A percentile compares a stretch with the other conserved stretches of the same genome.
phyloP scores from a whole-genome alignment of 768 basidiomycete species.

The Termitomyces heimii region DNA sequence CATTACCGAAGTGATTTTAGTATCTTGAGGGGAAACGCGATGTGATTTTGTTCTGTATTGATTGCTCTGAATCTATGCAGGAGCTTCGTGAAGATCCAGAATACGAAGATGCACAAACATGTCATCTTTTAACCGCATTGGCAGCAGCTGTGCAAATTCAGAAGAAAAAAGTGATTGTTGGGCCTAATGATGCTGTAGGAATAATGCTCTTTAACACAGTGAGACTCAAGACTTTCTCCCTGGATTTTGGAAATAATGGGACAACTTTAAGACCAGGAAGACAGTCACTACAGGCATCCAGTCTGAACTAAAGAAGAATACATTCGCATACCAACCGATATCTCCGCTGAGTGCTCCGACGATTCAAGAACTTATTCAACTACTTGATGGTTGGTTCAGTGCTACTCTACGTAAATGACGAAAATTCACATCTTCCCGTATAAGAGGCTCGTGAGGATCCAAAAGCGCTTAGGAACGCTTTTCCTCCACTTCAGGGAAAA shows the following conservation, averaged over 20 bases:
- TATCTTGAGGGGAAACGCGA: slow-evolving; percentile 72
- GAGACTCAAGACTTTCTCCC: slow-evolving; percentile 22
- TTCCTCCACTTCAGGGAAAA: slow-evolving; percentile 54
- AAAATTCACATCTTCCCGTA: neutral
- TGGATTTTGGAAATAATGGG: slow-evolving; percentile 1
- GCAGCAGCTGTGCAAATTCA: slow-evolving; percentile 82
- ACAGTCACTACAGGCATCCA: slow-evolving; percentile 21
- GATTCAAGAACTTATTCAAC: slow-evolving; percentile 70
- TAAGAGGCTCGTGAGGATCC: slow-evolving; percentile 66
- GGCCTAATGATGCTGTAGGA: slow-evolving; percentile 87
- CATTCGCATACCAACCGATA: slow-evolving; percentile 72
- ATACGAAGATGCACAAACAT: slow-evolving; percentile 63
- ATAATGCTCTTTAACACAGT: slow-evolving; percentile 93
- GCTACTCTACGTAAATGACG: neutral
- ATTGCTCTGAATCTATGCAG: slow-evolving; percentile 90
- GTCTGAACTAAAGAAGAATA: slow-evolving; percentile 64
- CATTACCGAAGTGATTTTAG: slow-evolving; percentile 26
- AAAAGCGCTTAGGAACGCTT: slow-evolving; percentile 46
- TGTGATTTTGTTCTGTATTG: slow-evolving; percentile 92
- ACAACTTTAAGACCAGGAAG: slow-evolving; percentile 32
- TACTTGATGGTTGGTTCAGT: slow-evolving; percentile 62
- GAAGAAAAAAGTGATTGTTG: slow-evolving; percentile 84
- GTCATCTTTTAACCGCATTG: slow-evolving; percentile 73
- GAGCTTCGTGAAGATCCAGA: slow-evolving; percentile 56
- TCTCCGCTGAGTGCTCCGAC: slow-evolving; percentile 72